Percentiles rank a stretch among this genome's conserved stretches.
phyloP scores from a whole-genome alignment of 2,329 filamentous ascomycete genomes.

The Penicillium sp. region DNA sequence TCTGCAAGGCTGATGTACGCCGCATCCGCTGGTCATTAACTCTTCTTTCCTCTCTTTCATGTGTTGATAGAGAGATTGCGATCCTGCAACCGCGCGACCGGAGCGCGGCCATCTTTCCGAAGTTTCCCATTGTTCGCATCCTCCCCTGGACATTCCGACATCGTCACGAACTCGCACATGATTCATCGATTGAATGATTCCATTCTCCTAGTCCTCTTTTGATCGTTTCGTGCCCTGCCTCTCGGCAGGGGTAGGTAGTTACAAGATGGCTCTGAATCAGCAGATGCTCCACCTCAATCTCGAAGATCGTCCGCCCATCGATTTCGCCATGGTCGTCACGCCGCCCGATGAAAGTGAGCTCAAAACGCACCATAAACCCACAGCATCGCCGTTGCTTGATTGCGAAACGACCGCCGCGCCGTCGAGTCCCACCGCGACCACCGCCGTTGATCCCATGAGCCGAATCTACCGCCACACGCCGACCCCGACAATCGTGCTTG shows the following conservation, averaged over 20 bases:
- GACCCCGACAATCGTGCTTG: constrained; percentile 43
- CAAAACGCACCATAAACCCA: constrained; percentile 4
- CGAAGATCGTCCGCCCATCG: constrained; percentile 22
- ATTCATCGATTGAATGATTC: constrained; percentile 7
- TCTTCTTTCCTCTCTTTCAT: background rate
- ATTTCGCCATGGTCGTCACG: constrained; percentile 25
- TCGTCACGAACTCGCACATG: background rate
- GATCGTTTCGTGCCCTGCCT: constrained; percentile 8
- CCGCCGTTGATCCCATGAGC: constrained; percentile 15
- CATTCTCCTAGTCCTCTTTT: background rate
- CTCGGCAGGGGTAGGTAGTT: constrained; percentile 3
- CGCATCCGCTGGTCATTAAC: background rate
- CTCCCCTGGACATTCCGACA: background rate
- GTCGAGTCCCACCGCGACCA: background rate
- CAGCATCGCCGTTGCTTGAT: background rate
- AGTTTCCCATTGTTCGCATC: background rate
- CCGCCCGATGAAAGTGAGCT: constrained; percentile 28
- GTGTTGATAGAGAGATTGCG: background rate
- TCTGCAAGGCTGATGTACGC: background rate
- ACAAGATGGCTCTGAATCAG: constrained; percentile 24
- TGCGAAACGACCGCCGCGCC: background rate
- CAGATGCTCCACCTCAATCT: constrained; percentile 28
- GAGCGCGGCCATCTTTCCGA: background rate
- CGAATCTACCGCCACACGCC: constrained; percentile 37
- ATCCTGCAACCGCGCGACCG: background rate